phyloP scores from a whole-genome alignment of 345 rosid genomes.

The Citropsis articulata region DNA sequence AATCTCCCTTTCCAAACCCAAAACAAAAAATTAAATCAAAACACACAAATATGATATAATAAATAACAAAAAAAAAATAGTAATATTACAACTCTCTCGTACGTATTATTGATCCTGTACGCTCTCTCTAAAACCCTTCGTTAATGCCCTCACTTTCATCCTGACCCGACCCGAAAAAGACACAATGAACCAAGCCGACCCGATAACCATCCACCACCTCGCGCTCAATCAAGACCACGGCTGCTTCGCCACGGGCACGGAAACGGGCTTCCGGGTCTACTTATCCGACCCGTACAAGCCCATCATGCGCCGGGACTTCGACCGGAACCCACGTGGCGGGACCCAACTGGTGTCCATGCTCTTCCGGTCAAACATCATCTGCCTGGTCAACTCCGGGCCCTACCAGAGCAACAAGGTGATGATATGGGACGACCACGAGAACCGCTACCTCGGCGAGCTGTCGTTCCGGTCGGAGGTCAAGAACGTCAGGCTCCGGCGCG shows the following conservation, averaged over 20 bases:
- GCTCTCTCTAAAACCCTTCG: too few species aligned
- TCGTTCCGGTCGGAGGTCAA: conserved; percentile 78
- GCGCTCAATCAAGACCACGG: conserved; percentile 81
- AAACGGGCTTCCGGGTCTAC: conserved; percentile 80
- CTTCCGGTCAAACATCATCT: conserved; percentile 71
- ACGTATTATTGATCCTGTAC: too few species aligned
- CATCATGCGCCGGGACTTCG: conserved; percentile 80
- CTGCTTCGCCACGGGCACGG: conserved; percentile 81
- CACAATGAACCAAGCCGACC: conserved; percentile 15
- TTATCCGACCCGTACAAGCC: conserved; percentile 67
- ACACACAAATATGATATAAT: neutral
- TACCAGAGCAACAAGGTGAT: conserved; percentile 73
- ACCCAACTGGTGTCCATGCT: conserved; percentile 75
- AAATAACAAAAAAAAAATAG: neutral
- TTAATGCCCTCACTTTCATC: too few species aligned
- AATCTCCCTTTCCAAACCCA: neutral
- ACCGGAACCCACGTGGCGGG: conserved; percentile 49
- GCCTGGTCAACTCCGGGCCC: conserved; percentile 72
- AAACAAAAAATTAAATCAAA: neutral
- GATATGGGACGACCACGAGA: conserved; percentile 87
- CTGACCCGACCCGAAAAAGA: neutral
- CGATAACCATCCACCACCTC: conserved; percentile 31
- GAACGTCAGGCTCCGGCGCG: conserved; percentile 69
- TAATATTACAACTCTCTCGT: too few species aligned
- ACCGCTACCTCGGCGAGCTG: conserved; percentile 75